Evolutionary conservation across 805 yeast species (phyloP).

Genomic region (Clavispora fructus): DNA sequence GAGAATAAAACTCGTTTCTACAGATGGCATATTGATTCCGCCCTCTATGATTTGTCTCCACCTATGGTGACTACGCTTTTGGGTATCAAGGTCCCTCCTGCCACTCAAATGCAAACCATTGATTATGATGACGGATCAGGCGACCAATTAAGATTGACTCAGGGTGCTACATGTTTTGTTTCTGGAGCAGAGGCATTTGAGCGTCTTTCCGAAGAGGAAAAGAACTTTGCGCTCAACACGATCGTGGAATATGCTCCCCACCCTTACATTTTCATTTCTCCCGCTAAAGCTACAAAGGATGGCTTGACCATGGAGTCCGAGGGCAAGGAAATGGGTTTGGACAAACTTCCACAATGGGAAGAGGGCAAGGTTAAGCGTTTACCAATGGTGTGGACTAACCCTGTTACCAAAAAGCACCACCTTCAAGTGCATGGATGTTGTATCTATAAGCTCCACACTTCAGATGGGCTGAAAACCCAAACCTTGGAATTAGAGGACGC

Average conservation of each 20-base stretch:
- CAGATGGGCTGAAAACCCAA: conserved; percentile 45
- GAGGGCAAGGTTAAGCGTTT: conserved; percentile 66
- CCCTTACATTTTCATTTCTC: conserved; percentile 80
- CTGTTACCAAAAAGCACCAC: conserved; percentile 76
- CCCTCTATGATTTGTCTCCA: conserved; percentile 79
- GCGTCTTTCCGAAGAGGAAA: conserved; percentile 59
- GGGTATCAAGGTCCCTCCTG: conserved; percentile 76
- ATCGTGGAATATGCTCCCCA: conserved; percentile 88
- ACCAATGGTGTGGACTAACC: conserved; percentile 91
- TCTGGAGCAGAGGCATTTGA: conserved; percentile 80
- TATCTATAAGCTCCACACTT: conserved; percentile 55
- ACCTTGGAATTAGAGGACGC: conserved; percentile 65
- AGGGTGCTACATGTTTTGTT: conserved; percentile 87
- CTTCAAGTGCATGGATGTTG: conserved; percentile 89
- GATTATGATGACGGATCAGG: conserved; percentile 50
- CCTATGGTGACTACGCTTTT: conserved; percentile 81
- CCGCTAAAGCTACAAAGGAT: conserved; percentile 77
- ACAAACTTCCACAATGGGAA: conserved; percentile 80
- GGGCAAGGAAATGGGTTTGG: conserved; percentile 61
- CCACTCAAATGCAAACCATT: conserved; percentile 56
- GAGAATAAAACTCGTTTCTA: conserved; percentile 72
- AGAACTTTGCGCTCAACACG: conserved; percentile 69
- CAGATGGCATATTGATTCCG: conserved; percentile 94
- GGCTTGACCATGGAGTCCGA: conserved; percentile 84
- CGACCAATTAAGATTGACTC: conserved; percentile 61